A percentile compares a stretch with the other conserved stretches of the same genome.
Evolutionary conservation across 2,329 filamentous ascomycete species (phyloP).

Genomic region (Fusarium humuli): DNA sequence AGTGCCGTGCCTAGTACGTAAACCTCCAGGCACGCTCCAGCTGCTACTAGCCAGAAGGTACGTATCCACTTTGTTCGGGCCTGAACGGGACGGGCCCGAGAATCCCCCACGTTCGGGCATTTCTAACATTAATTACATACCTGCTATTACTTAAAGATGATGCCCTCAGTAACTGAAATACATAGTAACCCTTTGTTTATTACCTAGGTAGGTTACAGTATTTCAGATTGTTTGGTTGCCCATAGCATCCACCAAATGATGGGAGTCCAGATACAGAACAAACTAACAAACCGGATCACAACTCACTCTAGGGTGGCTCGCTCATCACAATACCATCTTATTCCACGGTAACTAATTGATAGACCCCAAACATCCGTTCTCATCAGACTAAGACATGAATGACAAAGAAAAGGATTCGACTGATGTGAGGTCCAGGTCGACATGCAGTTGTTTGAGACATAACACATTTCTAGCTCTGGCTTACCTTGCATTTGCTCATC

Average conservation of each 20-base stretch:
- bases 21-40: not conserved
- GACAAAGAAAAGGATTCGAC: not conserved
- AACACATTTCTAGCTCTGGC: not conserved
- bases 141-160: not conserved
- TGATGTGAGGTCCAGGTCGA: not conserved
- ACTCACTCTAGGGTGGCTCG: not conserved
- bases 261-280: not conserved
- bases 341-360: not conserved
- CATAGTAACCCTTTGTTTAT: not conserved
- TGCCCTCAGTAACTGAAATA: not conserved
- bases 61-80: slow-evolving; percentile 15
- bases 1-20: not conserved
- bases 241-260: not conserved
- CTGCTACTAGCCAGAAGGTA: slow-evolving; percentile 2
- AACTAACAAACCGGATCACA: not conserved
- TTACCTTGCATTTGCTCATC: not conserved
- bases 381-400: not conserved
- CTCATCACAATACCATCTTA: not conserved
- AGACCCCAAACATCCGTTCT: not conserved
- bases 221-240: not conserved
- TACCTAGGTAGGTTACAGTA: not conserved
- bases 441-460: not conserved
- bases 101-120: slow-evolving; percentile 15
- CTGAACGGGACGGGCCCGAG: slow-evolving; percentile 1
- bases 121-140: not conserved